Conservation (phyloP, 257 asterid genomes). For the Solanum phureja region DNA sequence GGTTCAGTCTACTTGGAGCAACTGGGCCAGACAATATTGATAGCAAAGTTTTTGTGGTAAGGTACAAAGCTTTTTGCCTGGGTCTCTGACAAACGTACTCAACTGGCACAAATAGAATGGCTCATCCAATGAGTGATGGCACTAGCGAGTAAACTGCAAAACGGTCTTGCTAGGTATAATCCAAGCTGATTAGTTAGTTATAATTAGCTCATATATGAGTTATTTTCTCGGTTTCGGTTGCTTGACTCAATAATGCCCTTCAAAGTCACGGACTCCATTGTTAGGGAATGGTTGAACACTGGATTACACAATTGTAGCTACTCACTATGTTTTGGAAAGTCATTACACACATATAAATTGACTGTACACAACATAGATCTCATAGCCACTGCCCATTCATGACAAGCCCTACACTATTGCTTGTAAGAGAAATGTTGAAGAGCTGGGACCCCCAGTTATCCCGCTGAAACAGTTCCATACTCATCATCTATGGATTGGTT, state of each 20-base stretch:
- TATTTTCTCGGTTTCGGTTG: background rate
- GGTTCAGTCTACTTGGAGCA: background rate
- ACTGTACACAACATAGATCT: background rate
- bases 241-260: background rate
- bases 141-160: background rate
- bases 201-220: background rate
- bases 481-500: background rate
- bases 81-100: background rate
- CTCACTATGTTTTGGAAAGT: background rate
- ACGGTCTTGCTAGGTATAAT: background rate
- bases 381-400: background rate
- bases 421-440: background rate
- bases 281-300: background rate
- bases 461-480: background rate
- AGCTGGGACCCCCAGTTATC: background rate
- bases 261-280: background rate
- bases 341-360: background rate
- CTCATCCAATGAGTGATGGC: background rate
- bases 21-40: background rate
- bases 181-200: background rate
- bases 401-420: background rate
- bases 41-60: background rate
- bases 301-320: background rate
- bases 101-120: background rate
- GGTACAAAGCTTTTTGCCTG: background rate